phyloP scores from a whole-genome alignment of 2,329 filamentous ascomycete genomes.

The Lasiodiplodia citricola region DNA sequence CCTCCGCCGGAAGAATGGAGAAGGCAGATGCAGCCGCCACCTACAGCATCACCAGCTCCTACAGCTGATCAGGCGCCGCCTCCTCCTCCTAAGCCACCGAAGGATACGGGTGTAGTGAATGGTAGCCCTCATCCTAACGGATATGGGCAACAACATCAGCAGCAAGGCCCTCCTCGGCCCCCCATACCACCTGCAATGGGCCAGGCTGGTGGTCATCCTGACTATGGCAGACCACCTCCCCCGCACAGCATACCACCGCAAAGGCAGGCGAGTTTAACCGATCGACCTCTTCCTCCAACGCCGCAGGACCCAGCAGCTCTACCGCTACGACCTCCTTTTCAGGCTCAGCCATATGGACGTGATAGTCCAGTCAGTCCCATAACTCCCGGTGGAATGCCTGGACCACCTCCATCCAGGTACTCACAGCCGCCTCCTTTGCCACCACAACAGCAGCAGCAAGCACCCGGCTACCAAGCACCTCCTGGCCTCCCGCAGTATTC shows the following conservation, averaged over 20 bases:
- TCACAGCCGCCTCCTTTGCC: conserved; percentile 31
- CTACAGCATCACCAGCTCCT: conserved; percentile 41
- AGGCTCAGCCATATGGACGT: conserved; percentile 30
- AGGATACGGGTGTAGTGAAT: conserved; percentile 27
- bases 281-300: conserved; percentile 34
- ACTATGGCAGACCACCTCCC: conserved; percentile 31
- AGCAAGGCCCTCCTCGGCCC: conserved; percentile 35
- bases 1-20: conserved; percentile 68
- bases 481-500: conserved; percentile 28
- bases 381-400: conserved; percentile 35
- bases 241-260: conserved; percentile 31
- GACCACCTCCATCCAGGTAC: conserved; percentile 33
- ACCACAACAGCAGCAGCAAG: not conserved
- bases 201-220: conserved; percentile 27
- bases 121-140: conserved; percentile 27
- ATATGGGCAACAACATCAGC: conserved; percentile 33
- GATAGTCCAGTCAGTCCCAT: conserved; percentile 47
- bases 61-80: conserved; percentile 31
- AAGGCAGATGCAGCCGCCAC: conserved; percentile 38
- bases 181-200: conserved; percentile 33
- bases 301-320: conserved; percentile 31
- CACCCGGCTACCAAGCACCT: not conserved
- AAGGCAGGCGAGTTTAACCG: conserved; percentile 34
- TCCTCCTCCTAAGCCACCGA: conserved; percentile 57
- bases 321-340: conserved; percentile 33